Evolutionary conservation across 108 stramenopile species (phyloP).

Genomic region (Cylindrotheca closterium): DNA sequence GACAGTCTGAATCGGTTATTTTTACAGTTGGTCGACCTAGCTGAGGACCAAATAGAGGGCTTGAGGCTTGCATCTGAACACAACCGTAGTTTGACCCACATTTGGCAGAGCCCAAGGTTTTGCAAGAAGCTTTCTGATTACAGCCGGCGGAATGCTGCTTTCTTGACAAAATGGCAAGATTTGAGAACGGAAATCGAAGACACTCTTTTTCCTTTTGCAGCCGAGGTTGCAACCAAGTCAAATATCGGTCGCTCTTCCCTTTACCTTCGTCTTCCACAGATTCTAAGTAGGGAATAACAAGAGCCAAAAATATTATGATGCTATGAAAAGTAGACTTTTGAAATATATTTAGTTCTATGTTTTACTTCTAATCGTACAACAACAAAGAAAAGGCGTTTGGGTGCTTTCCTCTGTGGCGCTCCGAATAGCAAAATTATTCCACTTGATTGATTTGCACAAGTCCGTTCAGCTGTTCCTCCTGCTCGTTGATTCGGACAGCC

Average conservation of each 20-base stretch:
- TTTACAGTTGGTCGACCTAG: not conserved
- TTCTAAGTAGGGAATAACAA: no score
- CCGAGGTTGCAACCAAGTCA: not conserved
- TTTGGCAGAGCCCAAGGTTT: not conserved
- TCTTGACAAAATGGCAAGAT: not conserved
- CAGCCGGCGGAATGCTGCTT: not conserved
- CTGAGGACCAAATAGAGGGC: not conserved
- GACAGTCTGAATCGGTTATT: not conserved
- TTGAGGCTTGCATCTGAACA: not conserved
- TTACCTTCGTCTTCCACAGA: not conserved
- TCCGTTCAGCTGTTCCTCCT: constrained; percentile 9
- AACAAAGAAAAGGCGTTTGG: no score
- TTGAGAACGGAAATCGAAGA: not conserved
- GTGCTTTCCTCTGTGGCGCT: no score
- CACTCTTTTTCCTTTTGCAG: not conserved
- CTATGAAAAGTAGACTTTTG: no score
- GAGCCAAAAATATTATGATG: not conserved
- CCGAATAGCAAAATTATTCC: no score
- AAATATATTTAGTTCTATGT: no score
- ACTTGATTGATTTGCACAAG: no score
- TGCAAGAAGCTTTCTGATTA: not conserved
- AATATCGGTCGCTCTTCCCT: not conserved
- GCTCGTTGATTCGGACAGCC: constrained; percentile 19
- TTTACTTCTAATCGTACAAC: no score
- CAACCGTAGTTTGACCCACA: not conserved